Base-by-base conservation (phyloP, 2,329 filamentous ascomycete genomes). In the Drechslerella stenobrocha region DNA sequence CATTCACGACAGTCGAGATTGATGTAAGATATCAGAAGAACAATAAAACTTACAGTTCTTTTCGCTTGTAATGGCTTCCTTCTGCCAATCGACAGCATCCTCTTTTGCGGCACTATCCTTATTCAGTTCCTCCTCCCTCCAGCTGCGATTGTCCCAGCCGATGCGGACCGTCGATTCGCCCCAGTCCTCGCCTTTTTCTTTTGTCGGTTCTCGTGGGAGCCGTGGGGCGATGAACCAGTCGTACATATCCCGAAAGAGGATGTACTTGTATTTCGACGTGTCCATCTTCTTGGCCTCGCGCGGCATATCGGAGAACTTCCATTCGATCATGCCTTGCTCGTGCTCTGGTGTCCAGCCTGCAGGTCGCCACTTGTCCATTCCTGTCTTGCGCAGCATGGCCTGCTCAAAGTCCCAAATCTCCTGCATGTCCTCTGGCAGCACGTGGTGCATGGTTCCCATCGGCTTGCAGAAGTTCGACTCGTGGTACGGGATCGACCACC, bases 401-500 rank as follows among this genome's bases (percentile, higher is more conserved):
- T 67, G 63, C 24, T 67, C 63, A 28, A 67, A 67, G 35, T 67
- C 63, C 63, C 63, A 67, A 24, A 67, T 67, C 9, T 59, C 51
- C 24, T 67, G 63, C 55, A 67, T 67, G 32, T 67, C 63, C 20
- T 67, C 63, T 1, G 63, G 55, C 4, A 56, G 9, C 13, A 67
- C 63, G 51, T 67, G 63, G 44, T 67, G 63, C 20, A 67, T 34
- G 32, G 63, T 67, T 15, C 63, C 63, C 9, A 67, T 59, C 40
- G 57, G 47, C 2, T 44, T 46, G 45, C 63, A 67, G 37, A 67
- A 67, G 37, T 67, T 67, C 26, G 63, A 59, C 34, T 60, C 63
- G 45, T 60, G 55, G 55, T 60, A 67, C 18, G 63, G 63, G 30
- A 67, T 67, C 28, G 63, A 67, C 63, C 63, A 67, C 63, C 63